These are phyloP conservation scores for Leccinum subspadiceum DNA, from an alignment of 1,284 basidiomycete species.

Conservation along the genomic window DNA sequence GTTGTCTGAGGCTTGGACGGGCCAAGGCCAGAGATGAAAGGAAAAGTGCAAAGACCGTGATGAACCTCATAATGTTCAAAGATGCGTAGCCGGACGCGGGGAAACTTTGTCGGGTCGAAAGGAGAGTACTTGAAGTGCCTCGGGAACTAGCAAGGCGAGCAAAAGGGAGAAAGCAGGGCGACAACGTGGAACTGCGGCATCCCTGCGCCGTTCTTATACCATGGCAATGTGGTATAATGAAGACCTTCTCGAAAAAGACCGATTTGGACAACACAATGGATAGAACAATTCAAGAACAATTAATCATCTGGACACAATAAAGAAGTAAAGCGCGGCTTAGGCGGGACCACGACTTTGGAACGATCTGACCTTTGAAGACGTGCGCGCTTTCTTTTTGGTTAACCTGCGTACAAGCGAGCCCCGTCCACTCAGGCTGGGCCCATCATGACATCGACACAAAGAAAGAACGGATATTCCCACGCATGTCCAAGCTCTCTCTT, in stretches of 20 bases:
- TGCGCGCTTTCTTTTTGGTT: not conserved
- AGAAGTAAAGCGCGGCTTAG: not conserved
- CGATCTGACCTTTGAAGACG: not conserved
- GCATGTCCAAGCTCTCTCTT: too few relatives aligned
- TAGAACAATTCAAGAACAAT: not conserved
- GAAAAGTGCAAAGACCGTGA: constrained; percentile 23
- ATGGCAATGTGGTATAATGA: not conserved
- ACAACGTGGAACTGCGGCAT: not conserved
- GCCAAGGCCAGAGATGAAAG: constrained; percentile 40
- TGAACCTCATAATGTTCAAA: not conserved
- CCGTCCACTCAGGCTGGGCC: not conserved
- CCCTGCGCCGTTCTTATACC: not conserved
- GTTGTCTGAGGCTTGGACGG: constrained; percentile 35
- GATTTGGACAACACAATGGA: not conserved
- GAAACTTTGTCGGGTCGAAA: not conserved
- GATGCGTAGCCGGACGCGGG: not conserved
- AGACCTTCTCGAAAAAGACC: not conserved
- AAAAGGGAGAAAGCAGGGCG: not conserved
- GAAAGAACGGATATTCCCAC: too few relatives aligned
- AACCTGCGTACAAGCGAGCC: not conserved
- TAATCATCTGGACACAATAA: not conserved
- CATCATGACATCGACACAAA: not conserved
- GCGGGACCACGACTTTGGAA: not conserved
- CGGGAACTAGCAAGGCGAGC: not conserved
- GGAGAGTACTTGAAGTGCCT: not conserved